phyloP scores from a whole-genome alignment of 176 grass and related monocot genomes.

The Dendrocalamus sinicus region DNA sequence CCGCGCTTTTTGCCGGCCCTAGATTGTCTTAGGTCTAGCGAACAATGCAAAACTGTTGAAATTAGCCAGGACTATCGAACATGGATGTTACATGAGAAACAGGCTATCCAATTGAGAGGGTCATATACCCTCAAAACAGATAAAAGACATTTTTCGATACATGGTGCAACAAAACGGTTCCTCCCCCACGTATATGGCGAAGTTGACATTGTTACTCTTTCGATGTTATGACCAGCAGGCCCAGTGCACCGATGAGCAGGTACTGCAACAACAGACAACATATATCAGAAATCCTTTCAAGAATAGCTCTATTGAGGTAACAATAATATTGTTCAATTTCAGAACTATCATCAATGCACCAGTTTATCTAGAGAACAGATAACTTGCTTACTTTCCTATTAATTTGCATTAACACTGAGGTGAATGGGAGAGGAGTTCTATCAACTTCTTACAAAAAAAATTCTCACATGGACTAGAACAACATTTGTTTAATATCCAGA shows the following conservation, averaged over 20 bases:
- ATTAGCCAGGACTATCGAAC: not conserved
- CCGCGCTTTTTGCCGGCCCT: too few relatives aligned
- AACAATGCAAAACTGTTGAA: too few relatives aligned
- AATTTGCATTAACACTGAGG: not conserved
- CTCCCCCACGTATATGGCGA: not conserved
- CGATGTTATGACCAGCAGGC: constrained; percentile 70
- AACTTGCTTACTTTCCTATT: not conserved
- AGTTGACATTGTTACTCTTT: constrained; percentile 54
- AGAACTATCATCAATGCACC: not conserved
- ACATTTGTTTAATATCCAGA: constrained; percentile 14
- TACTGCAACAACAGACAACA: constrained; percentile 57
- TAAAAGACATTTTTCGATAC: not conserved
- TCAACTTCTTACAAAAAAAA: constrained; percentile 4
- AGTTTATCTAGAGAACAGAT: not conserved
- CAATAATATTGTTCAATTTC: not conserved
- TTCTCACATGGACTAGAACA: not conserved
- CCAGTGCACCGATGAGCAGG: constrained; percentile 65
- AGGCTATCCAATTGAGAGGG: not conserved
- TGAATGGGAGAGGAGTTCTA: not conserved
- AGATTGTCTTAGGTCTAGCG: too few relatives aligned
- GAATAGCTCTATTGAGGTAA: not conserved
- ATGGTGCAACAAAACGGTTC: constrained; percentile 22
- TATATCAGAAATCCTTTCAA: not conserved
- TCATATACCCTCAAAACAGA: not conserved
- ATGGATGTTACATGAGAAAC: not conserved